Base-by-base conservation (phyloP, 169 alveolate species). In the Plasmodium ovale region DNA sequence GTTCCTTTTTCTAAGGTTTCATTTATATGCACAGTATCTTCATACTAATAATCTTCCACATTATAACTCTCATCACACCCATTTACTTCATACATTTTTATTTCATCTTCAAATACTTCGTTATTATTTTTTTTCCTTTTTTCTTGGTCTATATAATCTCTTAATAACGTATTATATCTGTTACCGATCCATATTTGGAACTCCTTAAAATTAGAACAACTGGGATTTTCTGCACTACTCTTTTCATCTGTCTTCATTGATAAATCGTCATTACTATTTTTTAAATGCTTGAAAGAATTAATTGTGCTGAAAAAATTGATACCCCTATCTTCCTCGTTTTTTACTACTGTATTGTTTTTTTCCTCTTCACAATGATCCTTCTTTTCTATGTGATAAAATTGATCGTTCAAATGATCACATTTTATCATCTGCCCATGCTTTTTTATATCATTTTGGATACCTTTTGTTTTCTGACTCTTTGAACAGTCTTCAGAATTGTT, bases 101-200 rank as follows among this genome's bases (percentile, higher is more conserved):
- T 72, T 72, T 72, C 87, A 19, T 54, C 87, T 42, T 72, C 70
- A 72, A 72, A 72, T 54, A 72, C 33, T 72, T 72, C 87, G 35
- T 54, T 72, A 60, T 53, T 53, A 19, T 72, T 72, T 53, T 72
- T 44, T 53, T 72, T 72, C 44, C 87, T 31, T 27, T 72, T 72
- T 42, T 72, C 71, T 47, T 72, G 87, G 19, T 72, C 56, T n/a
- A 72, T 53, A 59, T 72, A 72, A 16, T 16, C 10, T n/a, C 54
- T 56, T 72, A 72, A 51, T 27, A 72, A 39, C 25, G 14, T 72
- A 54, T 72, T 72, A 72, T 72, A 72, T 54, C 87, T 53, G 3
- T 60, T 59, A 14, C 71, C 65, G 39, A 72, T 72, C 87, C 87
- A 72, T 31, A 23, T 31, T 35, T 72, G 39, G 37, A 72, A 25